These are phyloP conservation scores for Diplodia seriata DNA, from an alignment of 2,329 filamentous ascomycete species.

Conservation along the genomic window DNA sequence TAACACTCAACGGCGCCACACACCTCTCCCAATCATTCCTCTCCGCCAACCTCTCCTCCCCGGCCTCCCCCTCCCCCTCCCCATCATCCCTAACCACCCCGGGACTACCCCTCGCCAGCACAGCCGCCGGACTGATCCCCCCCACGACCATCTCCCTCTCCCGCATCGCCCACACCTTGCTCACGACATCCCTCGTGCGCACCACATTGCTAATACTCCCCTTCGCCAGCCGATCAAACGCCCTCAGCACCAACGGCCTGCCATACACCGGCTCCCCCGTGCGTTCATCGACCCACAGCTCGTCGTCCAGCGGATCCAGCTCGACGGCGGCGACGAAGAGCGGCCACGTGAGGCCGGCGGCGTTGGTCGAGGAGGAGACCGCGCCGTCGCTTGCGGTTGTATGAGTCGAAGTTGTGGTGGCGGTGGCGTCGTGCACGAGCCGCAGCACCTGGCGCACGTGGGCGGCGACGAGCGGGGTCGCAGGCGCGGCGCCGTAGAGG, in stretches of 20 bases:
- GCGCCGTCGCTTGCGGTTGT: too few relatives aligned
- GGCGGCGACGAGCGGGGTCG: conserved; percentile 42
- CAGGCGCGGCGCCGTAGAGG: conserved; percentile 52
- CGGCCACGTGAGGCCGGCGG: conserved; percentile 52
- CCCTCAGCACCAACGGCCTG: conserved; percentile 50
- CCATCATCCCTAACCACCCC: too few relatives aligned
- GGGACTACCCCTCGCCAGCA: too few relatives aligned
- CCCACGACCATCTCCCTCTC: conserved; percentile 42
- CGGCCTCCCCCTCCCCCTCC: too few relatives aligned
- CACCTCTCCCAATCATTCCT: conserved; percentile 54
- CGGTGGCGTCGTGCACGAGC: conserved; percentile 40
- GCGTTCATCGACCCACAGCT: conserved; percentile 42
- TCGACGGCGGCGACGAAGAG: conserved; percentile 55
- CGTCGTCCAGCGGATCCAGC: conserved; percentile 46
- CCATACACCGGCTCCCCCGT: conserved; percentile 41
- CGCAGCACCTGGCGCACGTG: conserved; percentile 47
- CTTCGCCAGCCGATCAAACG: conserved; percentile 51
- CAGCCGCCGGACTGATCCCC: conserved; percentile 22
- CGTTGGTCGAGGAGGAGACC: conserved; percentile 9
- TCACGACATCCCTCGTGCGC: conserved; percentile 55
- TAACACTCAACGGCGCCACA: conserved; percentile 51
- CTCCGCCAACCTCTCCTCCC: conserved; percentile 36
- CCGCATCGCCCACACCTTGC: conserved; percentile 56
- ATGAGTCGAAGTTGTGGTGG: too few relatives aligned
- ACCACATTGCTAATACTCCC: conserved; percentile 53